Conservation (phyloP, 176 grass and related monocot species). For the Alopecurus myosuroides region DNA sequence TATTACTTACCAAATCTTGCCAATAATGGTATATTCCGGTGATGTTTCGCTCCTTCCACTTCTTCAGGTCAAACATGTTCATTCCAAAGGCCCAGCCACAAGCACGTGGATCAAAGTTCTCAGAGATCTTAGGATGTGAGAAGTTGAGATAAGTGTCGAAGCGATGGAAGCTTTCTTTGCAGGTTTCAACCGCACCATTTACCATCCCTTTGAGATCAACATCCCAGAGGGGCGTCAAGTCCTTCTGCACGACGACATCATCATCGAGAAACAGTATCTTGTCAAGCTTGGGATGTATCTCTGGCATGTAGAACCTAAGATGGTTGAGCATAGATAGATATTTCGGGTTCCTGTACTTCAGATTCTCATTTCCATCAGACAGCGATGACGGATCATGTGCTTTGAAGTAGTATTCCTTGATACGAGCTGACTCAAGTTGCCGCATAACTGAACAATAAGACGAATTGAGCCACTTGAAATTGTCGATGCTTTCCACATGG, state of each 20-base stretch:
- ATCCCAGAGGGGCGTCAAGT: constrained; percentile 76
- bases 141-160: constrained; percentile 97
- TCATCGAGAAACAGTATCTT: constrained; percentile 98
- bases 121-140: constrained; percentile 75
- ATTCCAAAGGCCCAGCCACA: constrained; percentile 99
- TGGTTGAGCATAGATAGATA: constrained; percentile 98
- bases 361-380: constrained; percentile 81
- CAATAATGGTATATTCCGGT: constrained; percentile 98
- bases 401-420: constrained; percentile 99
- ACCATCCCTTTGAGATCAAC: constrained; percentile 93
- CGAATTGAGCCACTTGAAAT: constrained; percentile 96
- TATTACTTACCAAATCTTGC: constrained; percentile 84
- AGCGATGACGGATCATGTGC: constrained; percentile 83
- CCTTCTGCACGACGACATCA: constrained; percentile 92
- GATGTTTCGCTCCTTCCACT: constrained; percentile 91
- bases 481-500: constrained; percentile 86
- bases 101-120: constrained; percentile 87
- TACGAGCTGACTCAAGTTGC: constrained; percentile 85
- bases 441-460: constrained; percentile 89
- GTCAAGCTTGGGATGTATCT: constrained; percentile 87
- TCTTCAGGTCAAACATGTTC: constrained; percentile 93
- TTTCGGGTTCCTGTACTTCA: constrained; percentile 95
- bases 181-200: constrained; percentile 95
- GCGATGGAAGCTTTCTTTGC: constrained; percentile 96
- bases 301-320: constrained; percentile 95